Percentiles rank a stretch among this genome's conserved stretches.
Conservation (phyloP, 345 rosid species). For the Moringa oleifera region DNA sequence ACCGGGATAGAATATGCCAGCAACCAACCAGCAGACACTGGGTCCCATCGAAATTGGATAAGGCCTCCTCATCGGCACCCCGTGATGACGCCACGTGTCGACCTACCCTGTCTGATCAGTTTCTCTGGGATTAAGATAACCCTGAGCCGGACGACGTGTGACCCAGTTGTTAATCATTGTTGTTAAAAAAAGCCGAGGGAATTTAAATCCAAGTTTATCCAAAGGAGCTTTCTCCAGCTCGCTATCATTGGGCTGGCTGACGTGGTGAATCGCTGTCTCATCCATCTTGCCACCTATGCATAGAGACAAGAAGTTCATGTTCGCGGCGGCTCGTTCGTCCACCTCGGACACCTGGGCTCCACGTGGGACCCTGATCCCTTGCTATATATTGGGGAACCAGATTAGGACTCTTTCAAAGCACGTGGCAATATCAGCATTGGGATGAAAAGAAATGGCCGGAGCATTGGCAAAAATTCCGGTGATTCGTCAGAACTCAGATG, state of each 20-base stretch:
- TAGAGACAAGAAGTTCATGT: conserved; percentile 2
- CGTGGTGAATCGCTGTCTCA: conserved; percentile 44
- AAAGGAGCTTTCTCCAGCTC: conserved; percentile 1
- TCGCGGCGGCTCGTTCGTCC: conserved; percentile 61
- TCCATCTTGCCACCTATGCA: conserved; percentile 22
- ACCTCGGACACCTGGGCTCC: conserved; percentile 28
- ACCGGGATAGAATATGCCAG: too few relatives aligned
- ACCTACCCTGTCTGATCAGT: too few relatives aligned
- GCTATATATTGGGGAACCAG: conserved; percentile 12
- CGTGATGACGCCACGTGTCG: too few relatives aligned
- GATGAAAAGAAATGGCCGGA: neutral
- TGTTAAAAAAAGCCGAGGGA: too few relatives aligned
- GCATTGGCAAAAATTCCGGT: conserved; percentile 17
- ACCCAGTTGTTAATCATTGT: too few relatives aligned
- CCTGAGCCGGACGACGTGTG: too few relatives aligned
- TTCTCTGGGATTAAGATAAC: too few relatives aligned
- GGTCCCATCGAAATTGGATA: too few relatives aligned
- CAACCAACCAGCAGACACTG: too few relatives aligned
- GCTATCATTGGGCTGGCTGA: conserved; percentile 29
- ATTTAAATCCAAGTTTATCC: conserved; percentile 51
- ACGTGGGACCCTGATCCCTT: conserved; percentile 6
- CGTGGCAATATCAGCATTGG: neutral
- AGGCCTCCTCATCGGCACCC: too few relatives aligned
- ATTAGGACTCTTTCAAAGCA: neutral
- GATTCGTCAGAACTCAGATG: conserved; percentile 36